Percentiles rank a stretch among this genome's conserved stretches.
phyloP scores from a whole-genome alignment of 805 yeast genomes.

The Sugiyamaella chiloensis region DNA sequence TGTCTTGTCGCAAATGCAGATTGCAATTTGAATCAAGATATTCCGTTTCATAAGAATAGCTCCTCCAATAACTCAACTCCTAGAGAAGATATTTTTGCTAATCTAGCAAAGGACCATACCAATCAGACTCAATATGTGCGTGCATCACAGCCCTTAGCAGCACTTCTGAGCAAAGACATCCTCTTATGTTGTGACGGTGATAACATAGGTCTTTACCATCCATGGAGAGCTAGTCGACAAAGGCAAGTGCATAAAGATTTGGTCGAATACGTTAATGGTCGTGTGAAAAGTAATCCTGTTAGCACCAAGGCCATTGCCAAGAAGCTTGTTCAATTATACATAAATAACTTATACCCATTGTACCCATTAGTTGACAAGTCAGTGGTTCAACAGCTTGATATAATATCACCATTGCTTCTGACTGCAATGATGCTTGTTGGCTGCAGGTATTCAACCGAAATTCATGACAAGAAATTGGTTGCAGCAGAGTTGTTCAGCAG shows the following conservation, averaged over 20 bases:
- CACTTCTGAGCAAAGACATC: constrained; percentile 3
- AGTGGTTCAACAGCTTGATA: background rate
- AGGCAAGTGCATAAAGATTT: background rate
- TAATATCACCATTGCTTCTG: background rate
- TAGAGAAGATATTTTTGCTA: constrained; percentile 1
- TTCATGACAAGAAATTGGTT: background rate
- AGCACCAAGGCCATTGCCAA: background rate
- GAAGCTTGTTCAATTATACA: background rate
- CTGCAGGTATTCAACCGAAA: constrained; percentile 3
- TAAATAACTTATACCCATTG: background rate
- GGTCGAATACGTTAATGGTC: background rate
- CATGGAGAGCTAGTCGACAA: constrained; percentile 6
- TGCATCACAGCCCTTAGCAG: constrained; percentile 7
- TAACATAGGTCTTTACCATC: constrained; percentile 1
- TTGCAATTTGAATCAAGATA: constrained; percentile 1
- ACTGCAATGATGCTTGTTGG: constrained; percentile 7
- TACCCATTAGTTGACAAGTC: constrained; percentile 1
- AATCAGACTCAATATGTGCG: constrained; percentile 4
- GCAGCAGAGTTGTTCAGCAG: constrained; percentile 4
- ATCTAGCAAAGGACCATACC: background rate
- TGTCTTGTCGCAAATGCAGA: background rate
- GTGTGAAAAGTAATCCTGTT: background rate
- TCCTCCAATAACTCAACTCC: too few species aligned
- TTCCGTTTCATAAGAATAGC: too few species aligned
- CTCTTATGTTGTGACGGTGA: constrained; percentile 8